Evolutionary conservation across 2,329 filamentous ascomycete species (phyloP), one percentile per base, ranked within the genome.

Genomic region (Leptographium flavum): DNA sequence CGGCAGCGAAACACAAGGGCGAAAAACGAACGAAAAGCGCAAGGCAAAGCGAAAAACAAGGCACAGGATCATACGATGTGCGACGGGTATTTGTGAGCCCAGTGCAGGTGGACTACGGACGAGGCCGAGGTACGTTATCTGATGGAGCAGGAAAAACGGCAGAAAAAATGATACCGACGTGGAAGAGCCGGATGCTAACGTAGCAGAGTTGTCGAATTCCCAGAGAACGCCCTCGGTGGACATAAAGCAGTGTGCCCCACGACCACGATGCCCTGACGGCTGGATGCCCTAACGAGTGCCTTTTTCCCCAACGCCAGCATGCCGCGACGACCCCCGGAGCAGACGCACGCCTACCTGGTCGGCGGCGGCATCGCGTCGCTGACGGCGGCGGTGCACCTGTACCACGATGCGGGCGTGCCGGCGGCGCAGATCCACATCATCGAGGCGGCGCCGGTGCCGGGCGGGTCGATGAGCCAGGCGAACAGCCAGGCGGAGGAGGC

Each of bases 321-420:
- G 37, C 25, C 39, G n/a, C 37, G 22, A 19, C 35, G 47, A 13
- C 31, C 39, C 6, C 56, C 56, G 15, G 42, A 54, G 32, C 42
- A 47, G 15, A 55, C 53, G 4, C 52, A 58, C 36, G 56, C 50
- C 10, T 59, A 56, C 31, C 54, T 58, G 23, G 51, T 59, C n/a
- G 56, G 57, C 15, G 55, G 55, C 25, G 57, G 57, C 23, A 57
- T 58, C 47, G 57, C 55, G 5, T 58, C 57, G 23, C 53, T 59
- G 23, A 52, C 55, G 6, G 55, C 57, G 2, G 57, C 57, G 6
- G 53, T 55, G 15, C 54, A 57, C 30, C 54, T 58, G 21, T 50
- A 56, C 43, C 51, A 58, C 28, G 56, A 59, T 53, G 56, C 55
- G 8, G 49, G 54, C 21, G 54, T 59, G 6, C 55, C 56, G 5